Conservation (phyloP, 495 filamentous ascomycete genomes). For the Lepidopterella palustris region DNA sequence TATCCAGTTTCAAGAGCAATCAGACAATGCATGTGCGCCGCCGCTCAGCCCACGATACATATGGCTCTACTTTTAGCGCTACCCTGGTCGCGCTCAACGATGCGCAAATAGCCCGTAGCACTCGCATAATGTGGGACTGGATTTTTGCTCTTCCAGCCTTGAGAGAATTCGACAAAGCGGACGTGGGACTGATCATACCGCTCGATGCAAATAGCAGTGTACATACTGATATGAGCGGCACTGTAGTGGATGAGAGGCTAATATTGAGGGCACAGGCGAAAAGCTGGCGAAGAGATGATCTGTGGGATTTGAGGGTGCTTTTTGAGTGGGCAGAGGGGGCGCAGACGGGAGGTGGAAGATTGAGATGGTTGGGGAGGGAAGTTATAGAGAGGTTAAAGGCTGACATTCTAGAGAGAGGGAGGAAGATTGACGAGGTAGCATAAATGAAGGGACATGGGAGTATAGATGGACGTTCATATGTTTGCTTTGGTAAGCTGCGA, state of each 20-base stretch:
- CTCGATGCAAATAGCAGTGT: slow-evolving; percentile 37
- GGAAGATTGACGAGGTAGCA: slow-evolving; percentile 24
- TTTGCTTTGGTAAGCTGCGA: too few species aligned
- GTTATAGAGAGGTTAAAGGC: slow-evolving; percentile 36
- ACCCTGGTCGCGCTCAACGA: slow-evolving; percentile 47
- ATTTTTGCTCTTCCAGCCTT: slow-evolving; percentile 62
- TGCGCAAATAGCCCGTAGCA: slow-evolving; percentile 20
- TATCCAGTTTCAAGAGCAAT: slow-evolving; percentile 63
- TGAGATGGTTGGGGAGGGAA: slow-evolving; percentile 37
- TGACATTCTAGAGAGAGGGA: slow-evolving; percentile 40
- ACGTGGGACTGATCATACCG: slow-evolving; percentile 67
- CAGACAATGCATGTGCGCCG: slow-evolving; percentile 77
- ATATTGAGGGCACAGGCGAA: slow-evolving; percentile 58
- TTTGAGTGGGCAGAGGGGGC: slow-evolving; percentile 71
- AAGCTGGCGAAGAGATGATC: slow-evolving; percentile 56
- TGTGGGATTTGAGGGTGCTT: slow-evolving; percentile 69
- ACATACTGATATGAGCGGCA: slow-evolving; percentile 42
- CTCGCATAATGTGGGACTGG: slow-evolving; percentile 59
- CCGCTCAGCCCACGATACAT: slow-evolving; percentile 60
- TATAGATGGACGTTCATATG: too few species aligned
- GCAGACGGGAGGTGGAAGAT: slow-evolving; percentile 33
- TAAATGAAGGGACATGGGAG: too few species aligned
- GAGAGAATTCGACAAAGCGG: slow-evolving; percentile 62
- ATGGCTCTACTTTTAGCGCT: slow-evolving; percentile 65
- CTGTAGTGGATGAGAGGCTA: slow-evolving; percentile 71